Conservation (phyloP, 345 rosid species). For the Atalantia buxifolia region DNA sequence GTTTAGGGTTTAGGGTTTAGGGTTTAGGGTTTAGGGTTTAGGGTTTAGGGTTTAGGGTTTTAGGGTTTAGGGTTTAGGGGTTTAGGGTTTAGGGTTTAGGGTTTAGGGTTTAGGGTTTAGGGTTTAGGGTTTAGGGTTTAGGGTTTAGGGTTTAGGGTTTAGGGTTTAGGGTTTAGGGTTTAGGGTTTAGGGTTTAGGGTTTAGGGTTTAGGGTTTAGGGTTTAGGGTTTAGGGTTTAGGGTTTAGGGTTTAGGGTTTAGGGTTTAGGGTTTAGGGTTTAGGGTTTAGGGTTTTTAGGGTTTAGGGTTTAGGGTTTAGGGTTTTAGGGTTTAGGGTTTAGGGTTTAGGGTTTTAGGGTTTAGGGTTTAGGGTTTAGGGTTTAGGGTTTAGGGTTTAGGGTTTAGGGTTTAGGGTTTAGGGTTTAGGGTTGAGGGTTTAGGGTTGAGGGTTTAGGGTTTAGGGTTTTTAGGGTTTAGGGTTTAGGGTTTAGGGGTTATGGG, state of each 20-base stretch:
- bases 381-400: conserved; percentile 11
- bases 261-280: too few species aligned
- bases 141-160: conserved; percentile 18
- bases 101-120: conserved; percentile 6
- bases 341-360: too few species aligned
- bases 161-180: conserved; percentile 14
- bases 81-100: conserved; percentile 23
- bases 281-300: too few species aligned
- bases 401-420: conserved; percentile 3
- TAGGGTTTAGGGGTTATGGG: too few species aligned
- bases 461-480: neutral
- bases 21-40: conserved; percentile 16
- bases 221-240: neutral
- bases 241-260: conserved; percentile 6
- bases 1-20: too few species aligned
- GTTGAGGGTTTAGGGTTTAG: neutral
- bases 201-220: conserved; percentile 12
- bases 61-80: conserved; percentile 24
- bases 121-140: conserved; percentile 19
- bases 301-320: too few species aligned
- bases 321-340: too few species aligned
- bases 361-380: too few species aligned
- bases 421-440: neutral
- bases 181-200: conserved; percentile 7
- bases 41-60: conserved; percentile 20